A percentile compares a stretch with the other conserved stretches of the same genome.
These are phyloP conservation scores for Alternaria conjuncta DNA, from an alignment of 2,329 filamentous ascomycete species.

Conservation along the genomic window DNA sequence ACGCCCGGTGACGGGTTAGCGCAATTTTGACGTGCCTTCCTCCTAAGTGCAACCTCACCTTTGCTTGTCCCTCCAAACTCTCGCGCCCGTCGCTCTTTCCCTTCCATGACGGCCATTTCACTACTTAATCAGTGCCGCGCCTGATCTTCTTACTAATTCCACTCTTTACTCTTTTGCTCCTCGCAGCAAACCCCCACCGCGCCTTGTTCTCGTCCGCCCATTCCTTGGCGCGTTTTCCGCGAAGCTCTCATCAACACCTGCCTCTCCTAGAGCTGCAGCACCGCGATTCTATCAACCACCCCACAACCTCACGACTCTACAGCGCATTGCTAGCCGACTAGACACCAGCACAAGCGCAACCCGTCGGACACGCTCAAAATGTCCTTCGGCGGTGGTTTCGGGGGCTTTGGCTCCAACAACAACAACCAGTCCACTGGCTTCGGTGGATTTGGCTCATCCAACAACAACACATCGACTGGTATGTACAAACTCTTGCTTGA, in stretches of 20 bases:
- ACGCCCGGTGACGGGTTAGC: constrained; percentile 18
- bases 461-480: constrained; percentile 56
- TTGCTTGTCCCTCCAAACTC: constrained; percentile 21
- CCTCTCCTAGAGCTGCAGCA: constrained; percentile 25
- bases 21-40: constrained; percentile 15
- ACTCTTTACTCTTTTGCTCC: constrained; percentile 23
- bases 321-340: constrained; percentile 29
- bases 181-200: constrained; percentile 24
- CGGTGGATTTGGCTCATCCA: constrained; percentile 52
- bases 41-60: constrained; percentile 24
- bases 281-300: constrained; percentile 23
- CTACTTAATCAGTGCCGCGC: constrained; percentile 40
- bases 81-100: constrained; percentile 29
- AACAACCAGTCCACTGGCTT: constrained; percentile 40
- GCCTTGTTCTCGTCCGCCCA: constrained; percentile 19
- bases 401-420: constrained; percentile 54
- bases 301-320: constrained; percentile 22
- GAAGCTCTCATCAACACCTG: constrained; percentile 29
- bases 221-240: constrained; percentile 45
- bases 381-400: constrained; percentile 59
- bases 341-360: constrained; percentile 27
- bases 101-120: constrained; percentile 37
- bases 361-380: constrained; percentile 35
- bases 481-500: constrained; percentile 49
- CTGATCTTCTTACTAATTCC: constrained; percentile 26